Evolutionary conservation across 2,329 filamentous ascomycete genomes (phyloP).

Genomic region (Penicillium frequentans): DNA sequence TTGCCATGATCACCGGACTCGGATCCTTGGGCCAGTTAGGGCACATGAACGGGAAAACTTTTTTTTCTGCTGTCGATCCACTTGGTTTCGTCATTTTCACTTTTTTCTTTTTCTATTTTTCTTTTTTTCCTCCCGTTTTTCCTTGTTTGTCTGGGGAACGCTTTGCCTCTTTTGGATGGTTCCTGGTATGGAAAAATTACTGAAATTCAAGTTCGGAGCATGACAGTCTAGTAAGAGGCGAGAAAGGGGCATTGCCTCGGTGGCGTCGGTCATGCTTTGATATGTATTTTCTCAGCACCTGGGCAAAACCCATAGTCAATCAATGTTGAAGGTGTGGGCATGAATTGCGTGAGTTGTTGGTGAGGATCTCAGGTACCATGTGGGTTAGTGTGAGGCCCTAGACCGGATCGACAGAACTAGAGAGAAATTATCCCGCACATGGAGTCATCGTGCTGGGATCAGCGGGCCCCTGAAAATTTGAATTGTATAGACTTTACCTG

Average conservation of each 20-base stretch:
- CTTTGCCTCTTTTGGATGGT: slow-evolving; percentile 8
- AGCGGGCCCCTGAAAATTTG: slow-evolving; percentile 3
- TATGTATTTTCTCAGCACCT: slow-evolving; percentile 10
- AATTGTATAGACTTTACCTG: not conserved
- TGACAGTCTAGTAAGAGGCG: not conserved
- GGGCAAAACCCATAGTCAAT: slow-evolving; percentile 1
- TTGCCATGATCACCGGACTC: slow-evolving; percentile 14
- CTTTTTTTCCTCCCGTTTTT: not conserved
- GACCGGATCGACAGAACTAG: slow-evolving; percentile 14
- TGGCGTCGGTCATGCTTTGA: not conserved
- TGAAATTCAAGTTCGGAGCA: not conserved
- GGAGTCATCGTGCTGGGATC: slow-evolving; percentile 22
- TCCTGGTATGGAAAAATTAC: not conserved
- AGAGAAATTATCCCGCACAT: slow-evolving; percentile 20
- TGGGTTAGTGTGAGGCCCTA: slow-evolving; percentile 9
- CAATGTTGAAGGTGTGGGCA: not conserved
- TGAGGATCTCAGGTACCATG: slow-evolving; percentile 18
- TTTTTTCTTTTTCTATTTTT: not conserved
- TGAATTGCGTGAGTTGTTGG: slow-evolving; percentile 14
- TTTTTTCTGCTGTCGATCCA: not conserved
- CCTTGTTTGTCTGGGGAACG: slow-evolving; percentile 13
- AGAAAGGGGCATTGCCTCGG: not conserved
- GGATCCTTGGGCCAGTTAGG: slow-evolving; percentile 22
- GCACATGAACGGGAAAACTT: slow-evolving; percentile 11
- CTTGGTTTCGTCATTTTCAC: not conserved